Base-by-base conservation (phyloP, 192 early-diverging fungal genomes). In the Funneliformis mosseae region DNA sequence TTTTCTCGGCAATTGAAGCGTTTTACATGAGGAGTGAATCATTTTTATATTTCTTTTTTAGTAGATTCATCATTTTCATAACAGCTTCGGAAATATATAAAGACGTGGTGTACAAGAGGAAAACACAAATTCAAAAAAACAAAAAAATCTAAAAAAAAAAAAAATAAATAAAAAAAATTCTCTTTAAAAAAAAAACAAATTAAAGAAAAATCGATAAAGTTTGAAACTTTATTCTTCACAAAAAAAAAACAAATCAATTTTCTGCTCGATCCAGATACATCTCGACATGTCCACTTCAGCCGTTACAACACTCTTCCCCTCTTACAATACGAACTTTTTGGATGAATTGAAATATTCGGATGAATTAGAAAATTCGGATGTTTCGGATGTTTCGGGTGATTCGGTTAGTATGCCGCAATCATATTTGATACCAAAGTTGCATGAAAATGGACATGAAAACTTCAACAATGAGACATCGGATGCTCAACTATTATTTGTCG, bases 81-180 rank as follows among this genome's bases (percentile, higher is more conserved):
- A 64, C 27, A 64, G 63, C 27, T 64, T 64, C 63, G 25, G 63
- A 21, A 64, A 14, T 64, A 64, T 64, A 64, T 64, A 64, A 64
- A 28, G 25, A 11, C 63, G 14, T 12, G 63, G 23, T 27, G 25
- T 28, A 0, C 25, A 12, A 12, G 63, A 8, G 27, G 25, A 62
- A 82, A 10, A 61, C 41, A 64, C 27, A 12, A 64, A 28, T 64
- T 64, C 63, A 27, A 27, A 27, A 64, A 64, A n/a, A 14, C 50
- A 55, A 8, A 48, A 48, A 33, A 43, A 28, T 11, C 33, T 33
- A 33, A 33, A 33, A 18, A 14, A 25, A 61, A 77, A 27, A 59
- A 59, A 59, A 62, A 33, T 0, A 64, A 79, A 69, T n/a, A 21
- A 38, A 61, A 48, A 78, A n/a, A 60, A 23, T 12, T 23, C 8